Percentiles rank a stretch among this genome's conserved stretches.
phyloP scores from a whole-genome alignment of 108 stramenopile genomes.

The Cyclotella sp. region DNA sequence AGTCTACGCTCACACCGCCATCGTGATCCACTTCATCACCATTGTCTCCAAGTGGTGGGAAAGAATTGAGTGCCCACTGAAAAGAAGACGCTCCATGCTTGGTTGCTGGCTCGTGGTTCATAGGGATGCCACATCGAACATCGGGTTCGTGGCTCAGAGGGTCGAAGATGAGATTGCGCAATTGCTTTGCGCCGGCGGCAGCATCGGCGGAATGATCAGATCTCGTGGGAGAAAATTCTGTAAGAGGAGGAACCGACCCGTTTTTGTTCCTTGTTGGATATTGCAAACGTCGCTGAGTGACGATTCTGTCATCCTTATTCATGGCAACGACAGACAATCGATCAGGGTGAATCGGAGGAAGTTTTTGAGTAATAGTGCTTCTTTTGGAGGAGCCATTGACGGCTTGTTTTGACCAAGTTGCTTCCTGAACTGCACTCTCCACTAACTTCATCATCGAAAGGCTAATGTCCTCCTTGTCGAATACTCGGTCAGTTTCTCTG shows the following conservation, averaged over 20 bases:
- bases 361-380: not conserved
- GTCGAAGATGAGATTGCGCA: not conserved
- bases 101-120: too few relatives aligned
- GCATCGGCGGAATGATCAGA: conserved; percentile 44
- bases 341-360: conserved; percentile 15
- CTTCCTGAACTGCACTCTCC: conserved; percentile 27
- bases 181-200: conserved; percentile 29
- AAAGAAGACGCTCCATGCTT: too few relatives aligned
- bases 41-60: not conserved
- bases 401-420: conserved; percentile 9
- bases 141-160: not conserved
- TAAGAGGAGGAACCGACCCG: not conserved
- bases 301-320: too few relatives aligned
- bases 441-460: conserved; percentile 15
- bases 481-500: not conserved
- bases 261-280: not conserved
- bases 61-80: not conserved
- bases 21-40: not conserved
- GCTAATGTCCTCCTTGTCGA: not conserved
- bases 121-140: not conserved
- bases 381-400: not conserved
- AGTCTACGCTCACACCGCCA: conserved; percentile 15
- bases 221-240: conserved; percentile 22
- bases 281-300: not conserved
- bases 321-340: not conserved